Conservation (phyloP, 805 yeast genomes). For the Trichomonascus vanleenenianus region DNA sequence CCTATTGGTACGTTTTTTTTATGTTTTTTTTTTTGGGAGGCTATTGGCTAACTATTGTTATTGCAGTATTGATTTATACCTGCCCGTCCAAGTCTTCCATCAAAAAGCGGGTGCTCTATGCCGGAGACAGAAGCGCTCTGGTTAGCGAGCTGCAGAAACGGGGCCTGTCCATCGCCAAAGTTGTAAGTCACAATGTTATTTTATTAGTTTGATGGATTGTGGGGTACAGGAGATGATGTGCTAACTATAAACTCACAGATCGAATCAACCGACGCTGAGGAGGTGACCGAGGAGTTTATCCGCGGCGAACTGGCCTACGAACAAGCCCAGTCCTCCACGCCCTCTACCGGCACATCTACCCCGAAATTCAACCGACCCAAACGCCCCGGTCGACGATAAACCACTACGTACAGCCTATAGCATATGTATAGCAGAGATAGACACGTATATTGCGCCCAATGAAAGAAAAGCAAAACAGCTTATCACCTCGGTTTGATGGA, state of each 20-base stretch:
- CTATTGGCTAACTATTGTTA: no score
- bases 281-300: conserved; percentile 12
- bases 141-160: neutral
- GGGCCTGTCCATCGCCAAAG: conserved; percentile 10
- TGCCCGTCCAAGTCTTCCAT: conserved; percentile 90
- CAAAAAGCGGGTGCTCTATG: conserved; percentile 87
- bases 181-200: conserved; percentile 16
- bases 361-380: conserved; percentile 20
- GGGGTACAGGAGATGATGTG: neutral
- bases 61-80: conserved; percentile 58
- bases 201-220: neutral
- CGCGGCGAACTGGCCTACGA: neutral
- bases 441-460: no score
- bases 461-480: neutral
- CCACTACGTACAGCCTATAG: neutral
- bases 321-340: neutral
- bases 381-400: conserved; percentile 21
- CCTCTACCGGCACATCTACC: conserved; percentile 1
- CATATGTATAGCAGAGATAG: no score
- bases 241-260: conserved; percentile 9
- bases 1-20: no score
- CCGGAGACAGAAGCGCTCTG: conserved; percentile 49
- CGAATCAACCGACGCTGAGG: conserved; percentile 24
- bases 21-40: no score
- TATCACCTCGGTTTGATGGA: neutral